A percentile compares a stretch with the other conserved stretches of the same genome.
These are phyloP conservation scores for Psilocybe tampanensis DNA, from an alignment of 768 basidiomycete genomes.

Conservation along the genomic window DNA sequence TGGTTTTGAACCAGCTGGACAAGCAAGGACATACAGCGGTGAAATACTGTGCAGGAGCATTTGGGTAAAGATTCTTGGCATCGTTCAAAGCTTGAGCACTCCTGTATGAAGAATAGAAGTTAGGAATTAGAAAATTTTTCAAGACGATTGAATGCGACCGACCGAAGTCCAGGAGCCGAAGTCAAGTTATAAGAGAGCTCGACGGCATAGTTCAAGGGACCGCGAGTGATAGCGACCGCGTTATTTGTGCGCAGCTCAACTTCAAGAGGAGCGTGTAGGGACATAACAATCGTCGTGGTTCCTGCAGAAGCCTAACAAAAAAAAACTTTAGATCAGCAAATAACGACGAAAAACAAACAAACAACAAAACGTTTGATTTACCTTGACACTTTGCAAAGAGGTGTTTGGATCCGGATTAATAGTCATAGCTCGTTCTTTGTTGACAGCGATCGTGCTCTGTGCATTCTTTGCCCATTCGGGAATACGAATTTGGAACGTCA, in stretches of 20 bases:
- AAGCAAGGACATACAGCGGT: slow-evolving; percentile 31
- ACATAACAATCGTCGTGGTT: slow-evolving; percentile 31
- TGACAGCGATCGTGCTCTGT: slow-evolving; percentile 36
- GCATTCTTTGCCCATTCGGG: slow-evolving; percentile 40
- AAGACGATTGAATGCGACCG: not conserved
- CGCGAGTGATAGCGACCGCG: slow-evolving; percentile 38
- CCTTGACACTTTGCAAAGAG: slow-evolving; percentile 36
- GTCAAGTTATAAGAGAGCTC: slow-evolving; percentile 38
- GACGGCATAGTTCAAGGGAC: slow-evolving; percentile 40
- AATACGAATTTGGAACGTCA: slow-evolving; percentile 40
- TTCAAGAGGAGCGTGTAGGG: slow-evolving; percentile 33
- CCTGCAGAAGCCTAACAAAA: slow-evolving; percentile 21
- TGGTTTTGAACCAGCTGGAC: not conserved
- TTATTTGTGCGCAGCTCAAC: slow-evolving; percentile 37
- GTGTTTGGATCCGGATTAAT: slow-evolving; percentile 27
- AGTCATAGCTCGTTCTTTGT: slow-evolving; percentile 19
- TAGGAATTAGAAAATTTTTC: not conserved
- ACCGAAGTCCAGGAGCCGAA: slow-evolving; percentile 34
- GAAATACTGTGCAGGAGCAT: slow-evolving; percentile 36
- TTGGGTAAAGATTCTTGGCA: slow-evolving; percentile 35
- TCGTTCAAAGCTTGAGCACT: slow-evolving; percentile 39
- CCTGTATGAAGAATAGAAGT: slow-evolving; percentile 18
- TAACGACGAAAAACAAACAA: not conserved
- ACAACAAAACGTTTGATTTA: slow-evolving; percentile 1
- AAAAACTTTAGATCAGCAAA: not conserved